These are phyloP conservation scores for Camellia oleifera DNA, from an alignment of 179 eudicot species.

Conservation along the genomic window DNA sequence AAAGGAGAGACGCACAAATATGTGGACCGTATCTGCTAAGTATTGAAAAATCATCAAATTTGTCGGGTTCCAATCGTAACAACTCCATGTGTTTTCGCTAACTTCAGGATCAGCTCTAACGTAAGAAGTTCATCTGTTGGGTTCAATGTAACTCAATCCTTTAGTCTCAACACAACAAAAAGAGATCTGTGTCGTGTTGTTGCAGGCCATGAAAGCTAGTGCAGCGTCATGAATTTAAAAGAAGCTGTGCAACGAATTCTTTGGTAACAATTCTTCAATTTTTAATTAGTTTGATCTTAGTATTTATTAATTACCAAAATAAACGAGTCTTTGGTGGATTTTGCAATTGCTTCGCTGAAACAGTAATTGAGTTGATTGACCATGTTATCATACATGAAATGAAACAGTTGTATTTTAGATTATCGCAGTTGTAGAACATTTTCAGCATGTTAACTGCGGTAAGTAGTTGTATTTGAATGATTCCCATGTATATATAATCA, in stretches of 20 bases:
- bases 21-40: neutral
- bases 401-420: no score
- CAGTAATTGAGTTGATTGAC: no score
- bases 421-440: no score
- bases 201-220: neutral
- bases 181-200: neutral
- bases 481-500: no score
- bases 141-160: neutral
- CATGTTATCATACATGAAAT: no score
- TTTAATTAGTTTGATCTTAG: neutral
- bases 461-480: no score
- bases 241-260: neutral
- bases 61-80: neutral
- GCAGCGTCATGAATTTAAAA: neutral
- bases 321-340: no score
- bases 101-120: neutral
- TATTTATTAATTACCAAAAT: neutral
- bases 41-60: neutral
- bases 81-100: neutral
- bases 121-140: neutral
- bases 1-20: neutral
- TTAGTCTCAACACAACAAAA: constrained; percentile 1
- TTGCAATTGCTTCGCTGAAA: no score
- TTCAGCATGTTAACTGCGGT: no score
- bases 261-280: neutral